Evolutionary conservation across 2,329 filamentous ascomycete species (phyloP).

Genomic region (Trichophyton verrucosum): DNA sequence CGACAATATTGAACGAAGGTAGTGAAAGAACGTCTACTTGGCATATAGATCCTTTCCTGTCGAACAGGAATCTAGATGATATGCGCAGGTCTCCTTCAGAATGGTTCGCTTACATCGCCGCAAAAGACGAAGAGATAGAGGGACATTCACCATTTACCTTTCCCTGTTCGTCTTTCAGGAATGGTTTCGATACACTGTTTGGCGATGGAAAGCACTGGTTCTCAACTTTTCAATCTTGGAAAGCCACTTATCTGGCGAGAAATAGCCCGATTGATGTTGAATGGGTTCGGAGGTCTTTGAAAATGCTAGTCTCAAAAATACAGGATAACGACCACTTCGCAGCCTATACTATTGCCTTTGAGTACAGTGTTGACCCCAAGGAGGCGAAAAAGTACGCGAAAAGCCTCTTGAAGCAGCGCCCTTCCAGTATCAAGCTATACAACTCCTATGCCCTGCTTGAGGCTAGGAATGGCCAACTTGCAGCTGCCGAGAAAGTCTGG

Average conservation of each 20-base stretch:
- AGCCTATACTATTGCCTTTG: conserved; percentile 58
- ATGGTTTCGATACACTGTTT: conserved; percentile 45
- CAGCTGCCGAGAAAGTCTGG: conserved; percentile 53
- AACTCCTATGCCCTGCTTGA: conserved; percentile 69
- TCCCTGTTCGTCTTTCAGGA: conserved; percentile 26
- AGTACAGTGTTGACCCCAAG: conserved; percentile 43
- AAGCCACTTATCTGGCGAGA: conserved; percentile 15
- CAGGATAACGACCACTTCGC: conserved; percentile 44
- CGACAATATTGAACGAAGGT: conserved; percentile 25
- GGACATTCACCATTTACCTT: conserved; percentile 23
- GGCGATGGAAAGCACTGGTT: conserved; percentile 38
- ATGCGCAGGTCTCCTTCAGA: conserved; percentile 15
- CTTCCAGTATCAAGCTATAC: conserved; percentile 56
- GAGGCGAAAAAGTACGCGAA: conserved; percentile 60
- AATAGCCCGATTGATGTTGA: conserved; percentile 27
- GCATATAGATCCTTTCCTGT: conserved; percentile 44
- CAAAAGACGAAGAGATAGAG: conserved; percentile 8
- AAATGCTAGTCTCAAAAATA: conserved; percentile 40
- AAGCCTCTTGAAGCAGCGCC: conserved; percentile 54
- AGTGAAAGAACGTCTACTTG: conserved; percentile 24
- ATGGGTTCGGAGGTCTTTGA: conserved; percentile 45
- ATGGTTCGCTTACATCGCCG: conserved; percentile 17
- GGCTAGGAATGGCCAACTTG: conserved; percentile 42
- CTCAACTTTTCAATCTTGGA: conserved; percentile 25
- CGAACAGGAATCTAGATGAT: conserved; percentile 28